phyloP scores from a whole-genome alignment of 768 basidiomycete genomes.

The Psilocybe cyanescens region DNA sequence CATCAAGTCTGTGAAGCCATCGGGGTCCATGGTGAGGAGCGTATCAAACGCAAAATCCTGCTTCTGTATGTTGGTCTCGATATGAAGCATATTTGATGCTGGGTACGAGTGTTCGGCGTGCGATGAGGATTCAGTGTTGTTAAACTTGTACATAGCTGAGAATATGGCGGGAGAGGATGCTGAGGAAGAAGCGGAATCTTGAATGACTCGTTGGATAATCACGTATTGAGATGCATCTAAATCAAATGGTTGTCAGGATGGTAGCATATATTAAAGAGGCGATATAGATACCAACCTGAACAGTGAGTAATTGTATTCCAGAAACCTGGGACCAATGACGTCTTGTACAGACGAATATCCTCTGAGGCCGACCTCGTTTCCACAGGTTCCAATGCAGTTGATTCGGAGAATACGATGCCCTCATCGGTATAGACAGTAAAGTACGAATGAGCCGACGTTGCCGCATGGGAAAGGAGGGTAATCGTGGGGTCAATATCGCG shows the following conservation, averaged over 20 bases:
- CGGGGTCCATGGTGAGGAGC: slow-evolving; percentile 24
- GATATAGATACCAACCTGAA: slow-evolving; percentile 43
- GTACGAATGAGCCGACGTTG: slow-evolving; percentile 53
- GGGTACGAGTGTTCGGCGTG: slow-evolving; percentile 9
- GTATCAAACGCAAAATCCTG: slow-evolving; percentile 20
- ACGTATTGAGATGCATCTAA: slow-evolving; percentile 70
- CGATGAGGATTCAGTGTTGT: slow-evolving; percentile 32
- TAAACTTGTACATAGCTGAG: slow-evolving; percentile 64
- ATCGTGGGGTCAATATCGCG: slow-evolving; percentile 68
- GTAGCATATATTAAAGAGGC: slow-evolving; percentile 11
- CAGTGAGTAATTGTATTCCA: slow-evolving; percentile 64
- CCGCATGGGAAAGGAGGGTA: slow-evolving; percentile 56
- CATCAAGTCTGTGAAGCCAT: slow-evolving; percentile 19
- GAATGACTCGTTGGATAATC: slow-evolving; percentile 66
- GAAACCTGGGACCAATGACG: slow-evolving; percentile 62
- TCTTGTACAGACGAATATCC: slow-evolving; percentile 55
- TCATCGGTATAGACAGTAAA: slow-evolving; percentile 59
- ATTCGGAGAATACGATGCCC: slow-evolving; percentile 55
- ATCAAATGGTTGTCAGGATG: neutral
- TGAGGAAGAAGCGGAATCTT: slow-evolving; percentile 33
- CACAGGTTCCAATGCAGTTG: slow-evolving; percentile 35
- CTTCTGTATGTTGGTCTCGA: slow-evolving; percentile 15
- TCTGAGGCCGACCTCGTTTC: slow-evolving; percentile 28
- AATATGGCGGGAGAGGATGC: slow-evolving; percentile 41
- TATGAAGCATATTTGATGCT: slow-evolving; percentile 9